Evolutionary conservation across 352 stramenopile genomes (phyloP).

Genomic region (Phytophthora sansomeana): DNA sequence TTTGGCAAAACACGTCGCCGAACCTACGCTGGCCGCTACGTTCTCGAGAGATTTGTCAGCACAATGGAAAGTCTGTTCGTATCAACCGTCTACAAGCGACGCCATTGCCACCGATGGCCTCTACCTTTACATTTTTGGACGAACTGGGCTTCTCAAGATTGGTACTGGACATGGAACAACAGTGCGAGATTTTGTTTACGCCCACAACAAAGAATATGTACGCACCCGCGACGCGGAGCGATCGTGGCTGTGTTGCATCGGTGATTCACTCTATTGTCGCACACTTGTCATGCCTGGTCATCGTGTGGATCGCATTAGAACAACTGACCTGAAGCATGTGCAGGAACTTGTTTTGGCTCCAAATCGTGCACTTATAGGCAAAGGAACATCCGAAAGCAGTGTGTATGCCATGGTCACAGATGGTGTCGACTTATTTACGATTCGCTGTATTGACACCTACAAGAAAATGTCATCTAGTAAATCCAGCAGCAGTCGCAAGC

Average conservation of each 20-base stretch:
- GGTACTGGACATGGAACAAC: constrained; percentile 72
- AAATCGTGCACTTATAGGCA: constrained; percentile 38
- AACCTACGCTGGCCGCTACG: constrained; percentile 49
- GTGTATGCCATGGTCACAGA: constrained; percentile 82
- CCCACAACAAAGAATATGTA: constrained; percentile 64
- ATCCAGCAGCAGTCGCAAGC: constrained; percentile 39
- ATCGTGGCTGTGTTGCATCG: constrained; percentile 83
- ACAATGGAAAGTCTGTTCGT: constrained; percentile 75
- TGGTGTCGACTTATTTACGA: constrained; percentile 62
- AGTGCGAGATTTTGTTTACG: constrained; percentile 77
- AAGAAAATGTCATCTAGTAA: constrained; percentile 46
- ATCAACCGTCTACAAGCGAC: constrained; percentile 71
- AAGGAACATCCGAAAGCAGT: constrained; percentile 57
- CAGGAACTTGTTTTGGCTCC: constrained; percentile 70
- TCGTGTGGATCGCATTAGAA: constrained; percentile 69
- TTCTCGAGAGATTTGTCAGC: constrained; percentile 62
- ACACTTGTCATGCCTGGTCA: constrained; percentile 75
- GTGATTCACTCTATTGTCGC: constrained; percentile 68
- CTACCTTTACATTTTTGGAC: constrained; percentile 76
- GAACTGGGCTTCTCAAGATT: constrained; percentile 71
- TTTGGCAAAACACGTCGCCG: constrained; percentile 38
- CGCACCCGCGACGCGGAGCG: constrained; percentile 69
- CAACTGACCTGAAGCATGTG: constrained; percentile 46
- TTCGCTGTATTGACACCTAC: constrained; percentile 71
- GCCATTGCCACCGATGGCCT: constrained; percentile 74